phyloP scores from a whole-genome alignment of 1,284 basidiomycete species.

The Phellinidium pouzarii region DNA sequence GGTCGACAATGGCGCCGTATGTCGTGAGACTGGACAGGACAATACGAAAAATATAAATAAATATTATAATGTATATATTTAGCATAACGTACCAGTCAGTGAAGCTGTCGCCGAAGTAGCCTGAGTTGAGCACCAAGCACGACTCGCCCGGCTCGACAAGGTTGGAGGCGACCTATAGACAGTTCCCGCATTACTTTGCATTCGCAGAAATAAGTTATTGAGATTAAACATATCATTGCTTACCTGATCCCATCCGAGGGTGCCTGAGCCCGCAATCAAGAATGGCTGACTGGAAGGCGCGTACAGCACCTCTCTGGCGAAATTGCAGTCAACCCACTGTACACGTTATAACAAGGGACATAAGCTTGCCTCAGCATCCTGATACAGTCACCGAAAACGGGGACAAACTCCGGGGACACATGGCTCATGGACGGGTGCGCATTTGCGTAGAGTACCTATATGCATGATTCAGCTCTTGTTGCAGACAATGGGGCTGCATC shows the following conservation, averaged over 20 bases:
- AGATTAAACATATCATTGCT: conserved; percentile 12
- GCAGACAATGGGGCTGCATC: neutral
- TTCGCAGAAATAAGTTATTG: neutral
- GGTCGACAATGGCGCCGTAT: conserved; percentile 89
- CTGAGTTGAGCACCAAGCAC: conserved; percentile 76
- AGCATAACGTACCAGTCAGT: conserved; percentile 57
- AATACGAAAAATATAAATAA: neutral
- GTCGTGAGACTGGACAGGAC: conserved; percentile 55
- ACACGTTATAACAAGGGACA: neutral
- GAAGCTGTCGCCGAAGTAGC: conserved; percentile 88
- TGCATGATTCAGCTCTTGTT: neutral
- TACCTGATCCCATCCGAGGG: conserved; percentile 88
- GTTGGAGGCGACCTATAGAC: conserved; percentile 66
- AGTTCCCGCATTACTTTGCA: neutral
- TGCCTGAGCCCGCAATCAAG: conserved; percentile 90
- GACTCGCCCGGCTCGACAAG: conserved; percentile 77
- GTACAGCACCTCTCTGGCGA: conserved; percentile 62
- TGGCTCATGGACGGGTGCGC: conserved; percentile 88
- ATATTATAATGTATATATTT: neutral
- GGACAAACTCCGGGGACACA: conserved; percentile 86
- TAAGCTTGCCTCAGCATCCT: conserved; percentile 66
- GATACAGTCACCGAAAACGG: conserved; percentile 86
- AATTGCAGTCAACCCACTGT: neutral
- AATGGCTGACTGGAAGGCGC: conserved; percentile 79
- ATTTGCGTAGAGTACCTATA: conserved; percentile 70